Evolutionary conservation across 2,329 filamentous ascomycete species (phyloP).

Genomic region (Xylaria sp.): DNA sequence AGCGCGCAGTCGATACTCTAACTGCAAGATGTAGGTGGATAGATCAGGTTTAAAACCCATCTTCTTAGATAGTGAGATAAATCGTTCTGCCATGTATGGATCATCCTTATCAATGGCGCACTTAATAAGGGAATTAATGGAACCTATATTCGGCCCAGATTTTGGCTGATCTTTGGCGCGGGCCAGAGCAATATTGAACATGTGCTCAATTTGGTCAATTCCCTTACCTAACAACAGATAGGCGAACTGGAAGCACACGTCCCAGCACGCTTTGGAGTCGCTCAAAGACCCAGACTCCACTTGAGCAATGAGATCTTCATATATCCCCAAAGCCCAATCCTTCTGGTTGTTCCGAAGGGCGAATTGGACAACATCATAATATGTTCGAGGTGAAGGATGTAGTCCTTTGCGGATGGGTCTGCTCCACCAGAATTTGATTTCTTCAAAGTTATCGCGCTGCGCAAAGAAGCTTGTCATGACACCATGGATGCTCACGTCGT

Average conservation of each 20-base stretch:
- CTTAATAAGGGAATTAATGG: slow-evolving; percentile 80
- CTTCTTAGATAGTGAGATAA: slow-evolving; percentile 73
- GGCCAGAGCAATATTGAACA: slow-evolving; percentile 74
- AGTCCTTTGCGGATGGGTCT: slow-evolving; percentile 58
- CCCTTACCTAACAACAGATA: slow-evolving; percentile 74
- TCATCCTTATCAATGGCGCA: slow-evolving; percentile 77
- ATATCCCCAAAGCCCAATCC: slow-evolving; percentile 70
- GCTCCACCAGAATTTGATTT: slow-evolving; percentile 74
- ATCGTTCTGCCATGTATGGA: slow-evolving; percentile 76
- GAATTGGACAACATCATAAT: slow-evolving; percentile 67
- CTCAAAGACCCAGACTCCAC: slow-evolving; percentile 48
- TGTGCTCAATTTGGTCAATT: slow-evolving; percentile 76
- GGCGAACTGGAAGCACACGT: slow-evolving; percentile 79
- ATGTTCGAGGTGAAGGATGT: slow-evolving; percentile 58
- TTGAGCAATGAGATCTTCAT: slow-evolving; percentile 61
- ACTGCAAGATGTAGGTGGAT: slow-evolving; percentile 76
- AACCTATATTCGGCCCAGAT: slow-evolving; percentile 70
- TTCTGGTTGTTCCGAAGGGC: slow-evolving; percentile 68
- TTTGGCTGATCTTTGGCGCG: slow-evolving; percentile 58
- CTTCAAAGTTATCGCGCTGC: slow-evolving; percentile 63
- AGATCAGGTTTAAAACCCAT: slow-evolving; percentile 74
- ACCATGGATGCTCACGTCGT: slow-evolving; percentile 59
- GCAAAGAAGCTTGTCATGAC: slow-evolving; percentile 72
- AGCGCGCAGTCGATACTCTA: slow-evolving; percentile 79
- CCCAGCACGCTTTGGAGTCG: slow-evolving; percentile 69